These are phyloP conservation scores for Cairneyella variabilis DNA, from an alignment of 495 filamentous ascomycete species.

Conservation along the genomic window DNA sequence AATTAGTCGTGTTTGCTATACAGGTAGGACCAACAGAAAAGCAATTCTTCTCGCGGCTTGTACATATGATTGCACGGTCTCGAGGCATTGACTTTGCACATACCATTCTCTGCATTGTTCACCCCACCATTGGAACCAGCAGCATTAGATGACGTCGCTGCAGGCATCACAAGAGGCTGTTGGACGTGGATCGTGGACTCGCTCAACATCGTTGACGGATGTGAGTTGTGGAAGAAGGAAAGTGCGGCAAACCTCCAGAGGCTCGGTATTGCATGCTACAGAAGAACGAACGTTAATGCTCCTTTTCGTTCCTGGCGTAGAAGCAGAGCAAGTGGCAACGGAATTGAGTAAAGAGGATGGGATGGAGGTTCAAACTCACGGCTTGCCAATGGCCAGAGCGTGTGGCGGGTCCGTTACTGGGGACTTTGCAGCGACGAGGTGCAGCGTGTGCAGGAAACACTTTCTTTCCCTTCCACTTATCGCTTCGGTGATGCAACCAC, in stretches of 20 bases:
- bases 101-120: conserved; percentile 24
- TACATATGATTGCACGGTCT: not conserved
- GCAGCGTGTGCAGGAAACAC: conserved; percentile 13
- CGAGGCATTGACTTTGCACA: not conserved
- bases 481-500: conserved; percentile 21
- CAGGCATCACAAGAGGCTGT: conserved; percentile 21
- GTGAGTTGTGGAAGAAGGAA: not conserved
- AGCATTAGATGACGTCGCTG: conserved; percentile 23
- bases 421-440: conserved; percentile 19
- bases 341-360: conserved; percentile 3
- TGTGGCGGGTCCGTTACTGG: conserved; percentile 12
- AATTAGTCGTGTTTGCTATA: not conserved
- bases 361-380: conserved; percentile 18
- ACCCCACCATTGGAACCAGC: conserved; percentile 15
- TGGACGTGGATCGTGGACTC: conserved; percentile 15
- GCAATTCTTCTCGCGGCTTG: conserved; percentile 3
- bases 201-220: conserved; percentile 21
- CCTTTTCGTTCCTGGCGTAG: conserved; percentile 11
- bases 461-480: conserved; percentile 12
- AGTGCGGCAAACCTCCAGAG: conserved; percentile 7
- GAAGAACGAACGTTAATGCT: not conserved
- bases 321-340: conserved; percentile 15
- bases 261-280: conserved; percentile 16
- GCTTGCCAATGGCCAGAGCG: conserved; percentile 21
- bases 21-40: conserved; percentile 14